These are phyloP conservation scores for Penicillium psychrofluorescens DNA, from an alignment of 495 filamentous ascomycete genomes.

Conservation along the genomic window DNA sequence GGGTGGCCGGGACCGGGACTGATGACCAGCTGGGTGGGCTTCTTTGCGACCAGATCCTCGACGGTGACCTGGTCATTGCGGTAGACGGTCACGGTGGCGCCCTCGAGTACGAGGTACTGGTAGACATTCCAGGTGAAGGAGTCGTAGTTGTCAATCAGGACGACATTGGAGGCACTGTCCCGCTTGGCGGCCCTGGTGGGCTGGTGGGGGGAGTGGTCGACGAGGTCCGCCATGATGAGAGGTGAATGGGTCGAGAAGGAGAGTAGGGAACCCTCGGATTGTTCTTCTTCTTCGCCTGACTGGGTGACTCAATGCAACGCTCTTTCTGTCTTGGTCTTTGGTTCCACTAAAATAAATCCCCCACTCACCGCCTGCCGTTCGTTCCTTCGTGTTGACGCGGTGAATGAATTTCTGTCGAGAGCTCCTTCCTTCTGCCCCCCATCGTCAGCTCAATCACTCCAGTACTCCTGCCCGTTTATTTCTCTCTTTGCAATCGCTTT, in stretches of 20 bases:
- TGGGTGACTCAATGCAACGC: neutral
- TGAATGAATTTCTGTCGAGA: slow-evolving; percentile 11
- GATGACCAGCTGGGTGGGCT: slow-evolving; percentile 89
- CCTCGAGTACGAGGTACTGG: slow-evolving; percentile 92
- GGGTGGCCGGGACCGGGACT: slow-evolving; percentile 95
- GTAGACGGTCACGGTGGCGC: slow-evolving; percentile 79
- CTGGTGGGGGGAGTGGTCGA: slow-evolving; percentile 83
- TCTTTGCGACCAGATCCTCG: slow-evolving; percentile 69
- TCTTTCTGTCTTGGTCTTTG: neutral
- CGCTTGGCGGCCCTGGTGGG: slow-evolving; percentile 61
- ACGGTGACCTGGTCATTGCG: slow-evolving; percentile 88
- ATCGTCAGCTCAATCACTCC: neutral
- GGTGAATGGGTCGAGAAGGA: too few species aligned
- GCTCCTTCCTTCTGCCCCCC: slow-evolving; percentile 1
- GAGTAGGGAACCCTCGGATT: too few species aligned
- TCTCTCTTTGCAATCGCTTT: neutral
- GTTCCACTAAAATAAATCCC: slow-evolving; percentile 7
- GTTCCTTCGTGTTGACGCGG: slow-evolving; percentile 30
- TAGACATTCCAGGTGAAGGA: slow-evolving; percentile 99
- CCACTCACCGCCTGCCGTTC: slow-evolving; percentile 31
- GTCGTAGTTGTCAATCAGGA: slow-evolving; percentile 98
- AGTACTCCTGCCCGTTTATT: too few species aligned
- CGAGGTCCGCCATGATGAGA: slow-evolving; percentile 38
- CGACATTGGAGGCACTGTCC: slow-evolving; percentile 74
- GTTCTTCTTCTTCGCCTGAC: too few species aligned